Conservation (phyloP, 495 filamentous ascomycete species). For the Trichocladium antarcticum region DNA sequence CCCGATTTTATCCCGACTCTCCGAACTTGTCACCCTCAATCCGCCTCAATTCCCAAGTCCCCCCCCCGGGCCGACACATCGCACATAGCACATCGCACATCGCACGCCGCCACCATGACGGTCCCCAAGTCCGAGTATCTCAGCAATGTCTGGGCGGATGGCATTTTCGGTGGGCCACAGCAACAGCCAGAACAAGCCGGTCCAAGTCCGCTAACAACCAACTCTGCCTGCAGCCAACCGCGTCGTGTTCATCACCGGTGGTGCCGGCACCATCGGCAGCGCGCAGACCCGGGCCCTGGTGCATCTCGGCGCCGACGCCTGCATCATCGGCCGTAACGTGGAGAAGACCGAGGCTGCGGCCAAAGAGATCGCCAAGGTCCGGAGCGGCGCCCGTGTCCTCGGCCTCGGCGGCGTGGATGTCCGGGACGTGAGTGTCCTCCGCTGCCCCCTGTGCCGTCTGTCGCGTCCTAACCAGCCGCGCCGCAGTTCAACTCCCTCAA, state of each 20-base stretch:
- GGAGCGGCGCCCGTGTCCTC: conserved; percentile 68
- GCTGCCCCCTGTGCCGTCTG: background rate
- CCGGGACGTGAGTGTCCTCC: conserved; percentile 36
- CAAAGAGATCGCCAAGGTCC: conserved; percentile 64
- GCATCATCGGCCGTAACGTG: conserved; percentile 84
- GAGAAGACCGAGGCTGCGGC: conserved; percentile 77
- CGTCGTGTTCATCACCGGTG: conserved; percentile 92
- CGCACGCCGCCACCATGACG: conserved; percentile 41
- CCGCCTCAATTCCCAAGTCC: too few relatives aligned
- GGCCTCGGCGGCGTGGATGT: conserved; percentile 82
- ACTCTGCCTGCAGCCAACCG: conserved; percentile 50
- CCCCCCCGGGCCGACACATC: too few relatives aligned
- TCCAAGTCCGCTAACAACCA: background rate
- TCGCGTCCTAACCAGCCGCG: conserved; percentile 6
- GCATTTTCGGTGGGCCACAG: conserved; percentile 68
- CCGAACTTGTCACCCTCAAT: too few relatives aligned
- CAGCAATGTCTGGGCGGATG: conserved; percentile 72
- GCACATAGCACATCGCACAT: too few relatives aligned
- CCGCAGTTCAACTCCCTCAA: conserved; percentile 51
- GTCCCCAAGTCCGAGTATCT: conserved; percentile 62
- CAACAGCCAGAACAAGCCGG: too few relatives aligned
- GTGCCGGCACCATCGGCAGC: conserved; percentile 86
- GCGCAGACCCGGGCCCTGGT: conserved; percentile 87
- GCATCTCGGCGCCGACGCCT: conserved; percentile 82
- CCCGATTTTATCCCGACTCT: too few relatives aligned